These are phyloP conservation scores for Trichophyton rubrum DNA, from an alignment of 2,329 filamentous ascomycete species.

Conservation along the genomic window DNA sequence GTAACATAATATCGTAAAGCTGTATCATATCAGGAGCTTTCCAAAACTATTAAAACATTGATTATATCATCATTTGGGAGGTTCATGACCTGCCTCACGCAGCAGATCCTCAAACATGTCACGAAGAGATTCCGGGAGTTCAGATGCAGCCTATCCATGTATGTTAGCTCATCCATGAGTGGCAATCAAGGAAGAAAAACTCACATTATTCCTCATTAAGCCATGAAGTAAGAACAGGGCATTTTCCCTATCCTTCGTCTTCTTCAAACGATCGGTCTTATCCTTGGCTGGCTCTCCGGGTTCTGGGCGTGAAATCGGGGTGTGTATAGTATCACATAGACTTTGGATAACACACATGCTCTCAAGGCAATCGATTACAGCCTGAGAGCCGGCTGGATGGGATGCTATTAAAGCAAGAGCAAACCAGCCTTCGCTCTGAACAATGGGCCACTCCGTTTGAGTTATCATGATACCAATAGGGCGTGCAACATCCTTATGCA, in stretches of 20 bases:
- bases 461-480: slow-evolving; percentile 34
- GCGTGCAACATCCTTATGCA: slow-evolving; percentile 26
- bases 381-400: slow-evolving; percentile 20
- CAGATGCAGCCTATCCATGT: neutral
- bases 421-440: slow-evolving; percentile 39
- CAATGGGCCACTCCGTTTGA: slow-evolving; percentile 37
- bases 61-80: neutral
- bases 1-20: neutral
- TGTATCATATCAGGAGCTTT: neutral
- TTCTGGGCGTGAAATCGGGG: slow-evolving; percentile 12
- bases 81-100: neutral
- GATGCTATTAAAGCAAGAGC: slow-evolving; percentile 37
- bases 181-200: slow-evolving; percentile 8
- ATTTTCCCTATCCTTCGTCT: slow-evolving; percentile 31
- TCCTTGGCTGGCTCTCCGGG: slow-evolving; percentile 13
- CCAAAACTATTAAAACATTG: neutral
- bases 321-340: slow-evolving; percentile 23
- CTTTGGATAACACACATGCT: slow-evolving; percentile 24
- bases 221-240: slow-evolving; percentile 29
- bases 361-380: slow-evolving; percentile 26
- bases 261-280: slow-evolving; percentile 18
- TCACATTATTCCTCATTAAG: slow-evolving; percentile 29
- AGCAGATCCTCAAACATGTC: neutral
- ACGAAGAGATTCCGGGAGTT: neutral
- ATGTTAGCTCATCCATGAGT: neutral